These are phyloP conservation scores for Ceratobasidium sp. DNA, from an alignment of 1,284 basidiomycete genomes.

Conservation along the genomic window DNA sequence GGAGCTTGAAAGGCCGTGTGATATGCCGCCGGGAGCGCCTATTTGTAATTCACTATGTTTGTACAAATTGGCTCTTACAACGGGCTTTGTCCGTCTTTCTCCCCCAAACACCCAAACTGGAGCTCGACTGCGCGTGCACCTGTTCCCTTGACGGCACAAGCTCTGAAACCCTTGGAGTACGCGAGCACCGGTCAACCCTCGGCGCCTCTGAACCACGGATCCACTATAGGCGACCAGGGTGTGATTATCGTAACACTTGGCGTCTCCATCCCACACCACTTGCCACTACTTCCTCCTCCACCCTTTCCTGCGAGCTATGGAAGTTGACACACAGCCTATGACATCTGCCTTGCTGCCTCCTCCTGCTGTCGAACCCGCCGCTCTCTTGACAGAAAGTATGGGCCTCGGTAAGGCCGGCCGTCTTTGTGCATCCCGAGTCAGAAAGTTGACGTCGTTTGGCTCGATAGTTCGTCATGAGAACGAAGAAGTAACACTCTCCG, in stretches of 20 bases:
- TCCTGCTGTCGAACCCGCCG: slow-evolving; percentile 7
- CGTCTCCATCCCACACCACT: slow-evolving; percentile 44
- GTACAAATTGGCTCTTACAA: slow-evolving; percentile 22
- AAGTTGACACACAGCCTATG: slow-evolving; percentile 25
- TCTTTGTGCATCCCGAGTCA: neutral
- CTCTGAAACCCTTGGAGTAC: neutral
- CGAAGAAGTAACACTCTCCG: slow-evolving; percentile 39
- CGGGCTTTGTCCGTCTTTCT: slow-evolving; percentile 11
- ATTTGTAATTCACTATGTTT: slow-evolving; percentile 31
- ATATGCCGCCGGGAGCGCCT: slow-evolving; percentile 7
- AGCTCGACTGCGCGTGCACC: neutral
- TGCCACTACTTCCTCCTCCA: slow-evolving; percentile 8
- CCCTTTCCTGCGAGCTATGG: slow-evolving; percentile 1
- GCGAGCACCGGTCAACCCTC: neutral
- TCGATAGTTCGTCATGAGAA: slow-evolving; percentile 37
- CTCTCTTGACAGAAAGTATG: slow-evolving; percentile 35
- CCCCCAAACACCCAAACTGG: neutral
- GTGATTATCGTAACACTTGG: slow-evolving; percentile 44
- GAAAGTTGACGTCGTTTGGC: slow-evolving; percentile 3
- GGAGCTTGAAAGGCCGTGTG: too few species aligned
- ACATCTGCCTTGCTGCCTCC: slow-evolving; percentile 25
- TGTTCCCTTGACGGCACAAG: neutral
- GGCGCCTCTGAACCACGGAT: slow-evolving; percentile 44
- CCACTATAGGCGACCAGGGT: slow-evolving; percentile 9
- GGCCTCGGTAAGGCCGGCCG: slow-evolving; percentile 35